Conservation (phyloP, 192 early-diverging fungal species). For the Thoreauomyces humboldtii region DNA sequence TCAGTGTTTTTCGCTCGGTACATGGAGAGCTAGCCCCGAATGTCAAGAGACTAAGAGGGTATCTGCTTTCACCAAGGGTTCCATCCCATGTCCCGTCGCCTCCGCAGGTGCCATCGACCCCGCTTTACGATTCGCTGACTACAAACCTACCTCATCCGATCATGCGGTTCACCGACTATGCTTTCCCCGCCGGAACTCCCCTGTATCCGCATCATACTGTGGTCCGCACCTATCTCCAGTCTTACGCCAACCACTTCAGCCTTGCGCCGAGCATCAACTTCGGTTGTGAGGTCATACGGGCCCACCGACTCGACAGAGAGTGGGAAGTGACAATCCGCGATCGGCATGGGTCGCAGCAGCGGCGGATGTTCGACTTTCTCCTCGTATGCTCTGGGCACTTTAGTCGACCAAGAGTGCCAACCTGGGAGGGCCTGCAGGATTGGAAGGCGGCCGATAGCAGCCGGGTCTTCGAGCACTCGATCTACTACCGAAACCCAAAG, state of each 20-base stretch:
- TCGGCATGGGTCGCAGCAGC: not conserved
- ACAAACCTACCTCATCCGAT: conserved; percentile 27
- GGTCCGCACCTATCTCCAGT: conserved; percentile 12
- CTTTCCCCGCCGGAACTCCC: conserved; percentile 21
- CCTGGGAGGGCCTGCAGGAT: not conserved
- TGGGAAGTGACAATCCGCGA: not conserved
- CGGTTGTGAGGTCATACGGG: not conserved
- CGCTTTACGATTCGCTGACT: conserved; percentile 27
- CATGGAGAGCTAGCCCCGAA: not conserved
- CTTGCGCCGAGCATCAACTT: not conserved
- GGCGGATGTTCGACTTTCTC: not conserved
- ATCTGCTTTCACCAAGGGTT: not conserved
- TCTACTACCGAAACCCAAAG: conserved; percentile 81
- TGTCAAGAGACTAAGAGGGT: no score
- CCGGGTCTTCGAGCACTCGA: not conserved
- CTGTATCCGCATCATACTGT: conserved; percentile 21
- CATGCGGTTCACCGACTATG: conserved; percentile 17
- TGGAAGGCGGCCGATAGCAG: not conserved
- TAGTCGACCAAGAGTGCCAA: conserved; percentile 12
- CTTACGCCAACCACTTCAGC: conserved; percentile 1
- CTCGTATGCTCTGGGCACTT: conserved; percentile 30
- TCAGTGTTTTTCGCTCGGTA: not conserved
- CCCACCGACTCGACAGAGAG: not conserved
- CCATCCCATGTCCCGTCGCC: not conserved
- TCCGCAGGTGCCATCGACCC: not conserved